Evolutionary conservation across 2,329 filamentous ascomycete species (phyloP).

Genomic region (Epichloe sylvatica): DNA sequence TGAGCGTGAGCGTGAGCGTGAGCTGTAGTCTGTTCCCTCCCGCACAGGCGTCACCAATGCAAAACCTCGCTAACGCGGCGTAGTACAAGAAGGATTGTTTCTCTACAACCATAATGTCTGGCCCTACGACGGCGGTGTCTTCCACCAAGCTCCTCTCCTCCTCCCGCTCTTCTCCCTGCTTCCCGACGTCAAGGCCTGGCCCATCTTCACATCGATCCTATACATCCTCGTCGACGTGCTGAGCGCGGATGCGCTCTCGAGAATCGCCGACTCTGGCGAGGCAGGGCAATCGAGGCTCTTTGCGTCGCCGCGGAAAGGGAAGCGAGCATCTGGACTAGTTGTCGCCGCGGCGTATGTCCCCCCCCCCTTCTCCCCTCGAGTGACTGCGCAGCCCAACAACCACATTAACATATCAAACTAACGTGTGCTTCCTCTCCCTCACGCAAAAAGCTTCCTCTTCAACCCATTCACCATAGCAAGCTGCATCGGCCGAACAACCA

Average conservation of each 20-base stretch:
- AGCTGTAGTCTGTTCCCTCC: neutral
- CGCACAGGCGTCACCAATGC: neutral
- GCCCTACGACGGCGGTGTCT: slow-evolving; percentile 87
- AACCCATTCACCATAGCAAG: slow-evolving; percentile 89
- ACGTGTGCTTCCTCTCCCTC: neutral
- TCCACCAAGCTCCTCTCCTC: slow-evolving; percentile 71
- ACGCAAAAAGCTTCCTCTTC: slow-evolving; percentile 63
- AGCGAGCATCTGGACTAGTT: slow-evolving; percentile 58
- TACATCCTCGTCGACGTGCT: slow-evolving; percentile 72
- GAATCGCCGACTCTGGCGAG: slow-evolving; percentile 71
- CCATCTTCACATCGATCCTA: slow-evolving; percentile 63
- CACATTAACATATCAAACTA: neutral
- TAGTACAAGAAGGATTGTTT: slow-evolving; percentile 92
- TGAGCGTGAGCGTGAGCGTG: slow-evolving; percentile 31
- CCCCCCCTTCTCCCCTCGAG: neutral
- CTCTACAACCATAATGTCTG: slow-evolving; percentile 93
- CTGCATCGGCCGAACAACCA: slow-evolving; percentile 79
- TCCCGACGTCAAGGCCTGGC: slow-evolving; percentile 51
- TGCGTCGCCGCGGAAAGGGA: slow-evolving; percentile 61
- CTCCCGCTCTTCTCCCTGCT: slow-evolving; percentile 84
- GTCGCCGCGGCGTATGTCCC: slow-evolving; percentile 61
- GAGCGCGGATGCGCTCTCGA: slow-evolving; percentile 63
- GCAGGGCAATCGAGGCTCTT: slow-evolving; percentile 61
- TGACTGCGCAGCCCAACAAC: neutral
- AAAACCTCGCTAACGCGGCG: neutral